Conservation (phyloP, 2,329 filamentous ascomycete species). For the Claviceps spartinae region DNA sequence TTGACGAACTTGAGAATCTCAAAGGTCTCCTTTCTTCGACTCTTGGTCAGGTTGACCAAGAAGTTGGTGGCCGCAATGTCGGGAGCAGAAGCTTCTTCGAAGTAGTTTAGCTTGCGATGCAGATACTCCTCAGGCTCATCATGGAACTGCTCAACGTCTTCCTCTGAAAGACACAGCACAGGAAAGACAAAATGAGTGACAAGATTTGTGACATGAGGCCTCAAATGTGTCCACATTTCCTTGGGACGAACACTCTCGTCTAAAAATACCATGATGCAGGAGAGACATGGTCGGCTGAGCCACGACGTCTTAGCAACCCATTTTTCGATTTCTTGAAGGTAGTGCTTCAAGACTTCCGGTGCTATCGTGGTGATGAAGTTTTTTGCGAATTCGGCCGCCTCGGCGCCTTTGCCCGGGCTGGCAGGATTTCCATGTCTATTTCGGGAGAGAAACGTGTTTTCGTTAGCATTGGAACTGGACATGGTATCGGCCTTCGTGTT, state of each 20-base stretch:
- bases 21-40: constrained; percentile 88
- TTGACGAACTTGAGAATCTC: constrained; percentile 93
- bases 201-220: constrained; percentile 83
- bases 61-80: constrained; percentile 96
- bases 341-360: constrained; percentile 90
- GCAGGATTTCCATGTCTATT: constrained; percentile 77
- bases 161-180: constrained; percentile 79
- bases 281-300: constrained; percentile 88
- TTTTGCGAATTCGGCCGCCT: constrained; percentile 73
- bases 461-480: neutral
- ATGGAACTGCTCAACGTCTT: constrained; percentile 88
- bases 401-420: constrained; percentile 58
- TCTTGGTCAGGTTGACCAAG: constrained; percentile 85
- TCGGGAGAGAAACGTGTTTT: neutral
- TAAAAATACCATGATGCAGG: constrained; percentile 85
- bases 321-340: constrained; percentile 87
- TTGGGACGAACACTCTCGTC: constrained; percentile 97
- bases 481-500: neutral
- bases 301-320: constrained; percentile 92
- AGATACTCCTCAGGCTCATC: constrained; percentile 93
- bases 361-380: constrained; percentile 84
- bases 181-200: constrained; percentile 94
- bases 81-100: constrained; percentile 89
- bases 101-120: constrained; percentile 94
- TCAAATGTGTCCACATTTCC: constrained; percentile 89